Base-by-base conservation (phyloP, 2,329 filamentous ascomycete species). In the Daldinia sp. region DNA sequence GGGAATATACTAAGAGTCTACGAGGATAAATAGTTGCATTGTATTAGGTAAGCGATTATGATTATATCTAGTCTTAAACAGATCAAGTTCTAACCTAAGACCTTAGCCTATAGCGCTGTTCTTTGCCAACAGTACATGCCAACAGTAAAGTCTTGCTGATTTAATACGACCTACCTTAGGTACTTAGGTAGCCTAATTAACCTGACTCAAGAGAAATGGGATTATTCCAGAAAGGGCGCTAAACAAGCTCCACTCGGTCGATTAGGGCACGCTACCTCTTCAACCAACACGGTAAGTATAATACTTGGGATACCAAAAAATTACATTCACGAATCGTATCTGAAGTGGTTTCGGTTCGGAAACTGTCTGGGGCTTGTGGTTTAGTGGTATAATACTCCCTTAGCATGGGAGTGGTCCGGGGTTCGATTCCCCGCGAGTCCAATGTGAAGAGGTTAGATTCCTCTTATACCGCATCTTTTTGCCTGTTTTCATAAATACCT, bases 361-460 rank as follows among this genome's bases (percentile, higher is more conserved):
- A 18, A 10, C 18, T 30, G 15, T n/a, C 28, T 18, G 55, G 67
- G 67, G 67, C 67, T 69, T 67, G 63, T 69, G 67, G 67, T 67
- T 69, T 69, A 69, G 67, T 69, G 67, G 67, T 69, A 69, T 69
- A 69, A 69, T 69, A 68, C 66, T 69, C 63, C 66, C 63, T 67
- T 67, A 69, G 67, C 66, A 69, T 83, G 81, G 81, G 81, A 78
- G 81, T 78, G 81, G 81, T 82, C 80, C 79, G 78, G 80, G 80
- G 80, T 82, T 82, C 80, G 80, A 83, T 83, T 83, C 81, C 81
- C 81, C 78, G 81, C 80, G 78, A 81, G 81, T 82, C 81, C 81
- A 82, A 7, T 53, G 28, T 30, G 53, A 26, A 59, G 69, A 70
- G 69, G 68, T 70, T 70, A 59, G 48, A 70, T 65, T 68, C 68